Evolutionary conservation across 2,329 filamentous ascomycete genomes (phyloP).

Genomic region (Cladophialophora chaetospira): DNA sequence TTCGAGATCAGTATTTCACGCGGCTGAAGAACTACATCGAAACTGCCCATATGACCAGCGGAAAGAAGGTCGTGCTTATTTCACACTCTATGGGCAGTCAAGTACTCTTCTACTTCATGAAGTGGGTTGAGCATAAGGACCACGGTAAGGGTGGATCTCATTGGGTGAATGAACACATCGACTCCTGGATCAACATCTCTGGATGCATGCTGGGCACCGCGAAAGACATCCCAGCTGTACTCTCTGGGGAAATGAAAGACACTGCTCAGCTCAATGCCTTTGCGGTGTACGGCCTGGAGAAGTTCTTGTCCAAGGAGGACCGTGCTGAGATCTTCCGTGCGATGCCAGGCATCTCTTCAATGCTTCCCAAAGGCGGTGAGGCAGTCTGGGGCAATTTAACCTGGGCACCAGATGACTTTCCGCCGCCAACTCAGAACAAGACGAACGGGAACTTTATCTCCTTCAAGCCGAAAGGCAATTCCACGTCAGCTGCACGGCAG

Average conservation of each 20-base stretch:
- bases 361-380: conserved; percentile 92
- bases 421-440: conserved; percentile 56
- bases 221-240: conserved; percentile 84
- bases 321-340: conserved; percentile 91
- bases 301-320: conserved; percentile 88
- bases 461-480: conserved; percentile 70
- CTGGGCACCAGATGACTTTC: conserved; percentile 85
- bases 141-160: conserved; percentile 76
- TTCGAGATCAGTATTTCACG: conserved; percentile 90
- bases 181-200: conserved; percentile 97
- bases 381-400: conserved; percentile 90
- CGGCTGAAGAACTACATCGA: conserved; percentile 89
- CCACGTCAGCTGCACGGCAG: conserved; percentile 40
- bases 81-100: conserved; percentile 99
- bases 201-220: conserved; percentile 96
- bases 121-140: conserved; percentile 78
- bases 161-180: conserved; percentile 89
- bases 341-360: conserved; percentile 95
- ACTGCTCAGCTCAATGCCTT: conserved; percentile 95
- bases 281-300: conserved; percentile 94
- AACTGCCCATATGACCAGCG: conserved; percentile 70
- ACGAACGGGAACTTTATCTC: conserved; percentile 82
- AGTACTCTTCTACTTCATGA: conserved; percentile 79
- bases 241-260: conserved; percentile 98
- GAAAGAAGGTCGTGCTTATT: conserved; percentile 79